Evolutionary conservation across 1,284 basidiomycete genomes (phyloP), one percentile per base, ranked within the genome.

Genomic region (Ustilago hordei): DNA sequence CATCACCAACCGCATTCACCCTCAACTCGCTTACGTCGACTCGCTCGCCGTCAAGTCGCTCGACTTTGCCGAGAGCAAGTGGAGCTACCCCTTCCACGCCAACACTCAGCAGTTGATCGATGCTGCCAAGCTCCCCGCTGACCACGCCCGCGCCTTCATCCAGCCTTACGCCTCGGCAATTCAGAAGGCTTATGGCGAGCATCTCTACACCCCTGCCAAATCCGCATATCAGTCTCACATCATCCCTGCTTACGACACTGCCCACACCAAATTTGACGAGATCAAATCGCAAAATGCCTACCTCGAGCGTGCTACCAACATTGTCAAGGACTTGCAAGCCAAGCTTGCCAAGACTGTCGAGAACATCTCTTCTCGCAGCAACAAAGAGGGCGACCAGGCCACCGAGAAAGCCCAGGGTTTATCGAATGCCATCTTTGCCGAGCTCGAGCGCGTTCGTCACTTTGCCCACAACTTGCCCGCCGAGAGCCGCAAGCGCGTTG

Each of bases 1-100:
- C 41, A 64, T 85, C 55, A 79, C 79, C 62, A 69, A 62, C 55
- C 77, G 75, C 32, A 55, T 85, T 58, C 66, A 68, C 64, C 80
- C 77, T n/a, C 84, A 85, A 66, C 79, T 85, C n/a, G 63, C 75
- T 23, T 71, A 78, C 48, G 68, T 80, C 60, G 84, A 85, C 69
- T 69, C 72, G 45, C 70, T 74, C 31, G 79, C 78, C 35, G 61
- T 79, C 70, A 82, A 84, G 73, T 75, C 73, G 62, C 67, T 85
- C 45, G 69, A 81, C 58, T 83, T 82, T 63, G 83, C 76, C 54
- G 84, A 85, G 71, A 73, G 71, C 77, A 83, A 83, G 62, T 78
- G 80, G 69, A 75, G 73, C 47, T 85, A 85, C 74, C 84, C 84
- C 38, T 85, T 85, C 79, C 78, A 83, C 64, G 81, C 81, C 56